Evolutionary conservation across 768 basidiomycete species (phyloP), one percentile per base, ranked within the genome.

Genomic region (Lactarius pseudohatsudake): DNA sequence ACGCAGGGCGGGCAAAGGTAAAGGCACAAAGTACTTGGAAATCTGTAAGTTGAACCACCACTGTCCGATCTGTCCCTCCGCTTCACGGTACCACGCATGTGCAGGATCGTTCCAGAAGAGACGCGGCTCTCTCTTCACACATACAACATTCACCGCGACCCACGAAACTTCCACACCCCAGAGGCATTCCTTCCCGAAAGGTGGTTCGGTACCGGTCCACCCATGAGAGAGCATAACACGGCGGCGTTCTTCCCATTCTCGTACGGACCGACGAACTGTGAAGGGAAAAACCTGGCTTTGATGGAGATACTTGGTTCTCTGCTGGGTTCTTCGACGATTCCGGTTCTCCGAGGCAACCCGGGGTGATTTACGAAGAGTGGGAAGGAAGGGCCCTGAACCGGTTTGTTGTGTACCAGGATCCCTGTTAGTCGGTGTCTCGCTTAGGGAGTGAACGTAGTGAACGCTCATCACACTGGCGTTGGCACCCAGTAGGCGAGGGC

Each of bases 231-330:
- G 30, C 53, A 57, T 47, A 61, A 72, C 59, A 32, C 56, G 5
- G 22, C 32, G 2, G 68, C 69, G 16, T 71, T 68, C 55, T 65
- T 68, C 40, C 68, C 72, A 6, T 70, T 70, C 22, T 71, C 72
- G 15, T 58, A 55, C 32, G 72, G 72, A 16, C 71, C 69, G 16
- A 38, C 63, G 22, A 64, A 28, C 6, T 72, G 69, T 62, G 64
- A 61, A 13, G 72, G 72, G 15, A 67, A 66, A 40, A 64, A 63
- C 34, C 69, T 72, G n/a, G 72, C 71, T 3, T 4, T 64, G 32
- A 40, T 59, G 34, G 71, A 71, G 56, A 62, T 68, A 16, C 64
- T 15, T 50, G 47, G 13, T 50, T 5, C 47, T 50, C 11, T 50
- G 47, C 22, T 50, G 47, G 47, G 47, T 50, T 3, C 1, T 22